Evolutionary conservation across 1,139 yeast species (phyloP), one percentile per base, ranked within the genome.

Genomic region (Petasospora rhodanensis): DNA sequence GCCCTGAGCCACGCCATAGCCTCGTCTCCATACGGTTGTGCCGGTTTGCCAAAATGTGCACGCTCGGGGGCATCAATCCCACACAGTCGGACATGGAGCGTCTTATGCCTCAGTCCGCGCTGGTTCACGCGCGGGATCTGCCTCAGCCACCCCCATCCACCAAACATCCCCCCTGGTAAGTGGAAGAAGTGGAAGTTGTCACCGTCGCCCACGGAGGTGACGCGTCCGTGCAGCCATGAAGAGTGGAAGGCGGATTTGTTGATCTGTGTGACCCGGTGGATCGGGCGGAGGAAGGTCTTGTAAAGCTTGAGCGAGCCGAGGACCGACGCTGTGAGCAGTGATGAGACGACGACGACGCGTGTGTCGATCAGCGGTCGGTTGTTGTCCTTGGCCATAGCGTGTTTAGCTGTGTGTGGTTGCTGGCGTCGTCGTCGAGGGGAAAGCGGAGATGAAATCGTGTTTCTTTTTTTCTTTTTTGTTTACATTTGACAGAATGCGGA

Each of bases 61-160:
- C 94, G 63, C 55, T 91, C 99, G 2, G 99, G 99, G 0, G 99
- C 98, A 65, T 91, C 99, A n/a, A 91, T 79, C 0, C 97, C 99
- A 57, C 94, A 83, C 20, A 91, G 60, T 30, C 99, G 66, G 11
- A 93, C 74, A 59, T 55, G 28, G 49, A 70, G 35, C 52, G 81
- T 31, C 61, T 63, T 24, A 40, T 50, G 34, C 25, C 51, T 51
- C 15, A 62, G 45, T 1, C 63, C 63, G 20, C 62, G 52, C 17
- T 55, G 57, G 43, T 66, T 66, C 6, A 61, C 54, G 16, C 50
- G 51, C 0, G 86, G 86, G 2, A 64, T 55, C 8, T 51, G 43
- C 25, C 97, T 62, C 14, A 85, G 52, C 95, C 96, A 86, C 9
- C 94, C 91, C 98, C 98, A 91, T 0, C 99, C 99, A 5, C 79